phyloP scores from a whole-genome alignment of 192 early-diverging fungal species.

The Lobulomyces angularis region DNA sequence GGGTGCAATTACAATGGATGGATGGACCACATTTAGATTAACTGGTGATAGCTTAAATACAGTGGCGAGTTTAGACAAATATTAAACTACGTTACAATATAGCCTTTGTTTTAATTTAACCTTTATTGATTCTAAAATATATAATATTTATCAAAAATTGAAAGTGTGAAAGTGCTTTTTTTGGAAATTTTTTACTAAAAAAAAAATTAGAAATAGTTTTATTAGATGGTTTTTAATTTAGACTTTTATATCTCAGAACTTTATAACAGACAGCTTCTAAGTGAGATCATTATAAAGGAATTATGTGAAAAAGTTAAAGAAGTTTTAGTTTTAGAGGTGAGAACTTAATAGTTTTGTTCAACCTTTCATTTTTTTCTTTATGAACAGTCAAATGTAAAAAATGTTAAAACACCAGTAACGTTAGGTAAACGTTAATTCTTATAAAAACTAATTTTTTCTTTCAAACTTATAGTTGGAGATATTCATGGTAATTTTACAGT shows the following conservation, averaged over 20 bases:
- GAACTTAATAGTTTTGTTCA: too few relatives aligned
- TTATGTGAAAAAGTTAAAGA: constrained; percentile 72
- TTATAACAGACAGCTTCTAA: constrained; percentile 58
- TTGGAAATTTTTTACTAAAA: not conserved
- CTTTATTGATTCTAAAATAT: too few relatives aligned
- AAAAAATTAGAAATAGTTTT: not conserved
- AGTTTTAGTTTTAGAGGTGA: constrained; percentile 68
- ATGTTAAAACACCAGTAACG: constrained; percentile 4
- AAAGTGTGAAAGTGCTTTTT: not conserved
- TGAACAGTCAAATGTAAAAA: not conserved
- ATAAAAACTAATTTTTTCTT: too few relatives aligned
- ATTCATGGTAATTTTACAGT: too few relatives aligned
- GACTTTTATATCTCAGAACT: constrained; percentile 70
- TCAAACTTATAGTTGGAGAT: too few relatives aligned
- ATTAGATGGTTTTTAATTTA: constrained; percentile 50
- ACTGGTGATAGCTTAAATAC: constrained; percentile 7
- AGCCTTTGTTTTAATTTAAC: too few relatives aligned
- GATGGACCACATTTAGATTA: constrained; percentile 68
- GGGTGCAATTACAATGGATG: constrained; percentile 53
- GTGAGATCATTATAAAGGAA: constrained; percentile 61
- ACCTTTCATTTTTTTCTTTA: too few relatives aligned
- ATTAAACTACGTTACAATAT: too few relatives aligned
- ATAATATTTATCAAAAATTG: not conserved
- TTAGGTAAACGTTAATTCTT: not conserved
- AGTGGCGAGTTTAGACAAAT: too few relatives aligned